A percentile compares a stretch with the other conserved stretches of the same genome.
Conservation (phyloP, 1,284 basidiomycete genomes). For the Cryptococcus sp. region DNA sequence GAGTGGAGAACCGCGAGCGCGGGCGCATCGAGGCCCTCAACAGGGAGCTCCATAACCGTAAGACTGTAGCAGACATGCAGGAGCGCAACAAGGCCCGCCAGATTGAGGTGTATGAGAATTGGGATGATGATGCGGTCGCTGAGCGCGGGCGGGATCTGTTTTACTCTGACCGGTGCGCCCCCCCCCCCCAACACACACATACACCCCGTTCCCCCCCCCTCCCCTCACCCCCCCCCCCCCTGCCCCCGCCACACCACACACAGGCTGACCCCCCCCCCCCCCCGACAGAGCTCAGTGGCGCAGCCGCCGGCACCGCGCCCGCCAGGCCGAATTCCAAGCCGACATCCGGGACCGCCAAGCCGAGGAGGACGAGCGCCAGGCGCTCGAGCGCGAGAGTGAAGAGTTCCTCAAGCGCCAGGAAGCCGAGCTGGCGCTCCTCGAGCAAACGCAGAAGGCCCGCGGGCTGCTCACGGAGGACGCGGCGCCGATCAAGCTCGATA, state of each 20-base stretch:
- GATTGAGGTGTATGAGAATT: constrained; percentile 67
- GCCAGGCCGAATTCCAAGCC: constrained; percentile 69
- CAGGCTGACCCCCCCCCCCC: not conserved
- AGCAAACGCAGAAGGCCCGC: constrained; percentile 78
- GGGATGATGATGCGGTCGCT: constrained; percentile 88
- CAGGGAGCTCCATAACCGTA: constrained; percentile 67
- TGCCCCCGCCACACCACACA: not conserved
- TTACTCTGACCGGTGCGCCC: constrained; percentile 69
- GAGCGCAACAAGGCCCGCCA: constrained; percentile 68
- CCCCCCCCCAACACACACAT: not conserved
- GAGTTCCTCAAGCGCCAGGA: constrained; percentile 82
- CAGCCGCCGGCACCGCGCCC: constrained; percentile 60
- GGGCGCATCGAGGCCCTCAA: constrained; percentile 69
- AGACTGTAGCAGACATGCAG: constrained; percentile 67
- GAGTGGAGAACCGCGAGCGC: constrained; percentile 71
- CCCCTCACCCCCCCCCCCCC: not conserved
- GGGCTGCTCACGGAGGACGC: constrained; percentile 86
- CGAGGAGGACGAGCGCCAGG: constrained; percentile 78
- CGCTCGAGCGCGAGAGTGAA: constrained; percentile 78
- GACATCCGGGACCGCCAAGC: constrained; percentile 75
- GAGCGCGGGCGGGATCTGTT: constrained; percentile 60
- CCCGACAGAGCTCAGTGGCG: constrained; percentile 67
- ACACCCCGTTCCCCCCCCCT: not conserved
- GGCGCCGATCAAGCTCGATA: constrained; percentile 76
- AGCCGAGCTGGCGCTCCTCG: constrained; percentile 83